These are phyloP conservation scores for Albophoma yamanashiensis DNA, from an alignment of 2,329 filamentous ascomycete genomes.

Conservation along the genomic window DNA sequence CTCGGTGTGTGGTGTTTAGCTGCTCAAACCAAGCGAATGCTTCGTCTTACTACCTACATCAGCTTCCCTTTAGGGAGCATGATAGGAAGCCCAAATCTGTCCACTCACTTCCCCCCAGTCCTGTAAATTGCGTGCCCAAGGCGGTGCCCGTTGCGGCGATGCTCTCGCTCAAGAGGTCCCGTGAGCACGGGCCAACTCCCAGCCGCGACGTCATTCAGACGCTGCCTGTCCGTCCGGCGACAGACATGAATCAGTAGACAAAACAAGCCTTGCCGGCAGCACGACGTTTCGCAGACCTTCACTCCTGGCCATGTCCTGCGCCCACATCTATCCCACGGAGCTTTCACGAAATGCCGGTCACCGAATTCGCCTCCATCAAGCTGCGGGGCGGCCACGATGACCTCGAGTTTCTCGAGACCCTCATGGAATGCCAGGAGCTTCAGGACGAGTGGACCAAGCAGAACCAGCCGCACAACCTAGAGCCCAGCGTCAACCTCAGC, in stretches of 20 bases:
- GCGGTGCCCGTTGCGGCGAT: background rate
- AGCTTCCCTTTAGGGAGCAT: background rate
- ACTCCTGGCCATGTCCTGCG: background rate
- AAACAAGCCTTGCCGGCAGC: background rate
- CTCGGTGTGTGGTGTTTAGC: background rate
- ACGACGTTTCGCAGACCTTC: background rate
- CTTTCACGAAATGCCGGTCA: conserved; percentile 23
- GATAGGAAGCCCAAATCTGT: background rate
- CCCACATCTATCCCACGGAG: background rate
- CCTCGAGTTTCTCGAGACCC: conserved; percentile 20
- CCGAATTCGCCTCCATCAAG: conserved; percentile 27
- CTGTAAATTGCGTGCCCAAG: background rate
- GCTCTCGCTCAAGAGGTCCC: background rate
- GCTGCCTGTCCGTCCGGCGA: background rate
- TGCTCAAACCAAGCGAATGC: background rate
- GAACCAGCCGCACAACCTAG: conserved; percentile 22
- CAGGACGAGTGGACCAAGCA: conserved; percentile 29
- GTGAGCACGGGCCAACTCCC: background rate
- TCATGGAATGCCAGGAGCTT: conserved; percentile 19
- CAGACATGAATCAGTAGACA: background rate
- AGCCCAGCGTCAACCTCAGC: conserved; percentile 21
- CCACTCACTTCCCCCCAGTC: background rate
- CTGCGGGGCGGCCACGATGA: conserved; percentile 16
- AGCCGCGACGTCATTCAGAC: background rate
- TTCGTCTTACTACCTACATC: background rate